Evolutionary conservation across 1,139 yeast genomes (phyloP).

Genomic region (Blastobotrys arbuscula): DNA sequence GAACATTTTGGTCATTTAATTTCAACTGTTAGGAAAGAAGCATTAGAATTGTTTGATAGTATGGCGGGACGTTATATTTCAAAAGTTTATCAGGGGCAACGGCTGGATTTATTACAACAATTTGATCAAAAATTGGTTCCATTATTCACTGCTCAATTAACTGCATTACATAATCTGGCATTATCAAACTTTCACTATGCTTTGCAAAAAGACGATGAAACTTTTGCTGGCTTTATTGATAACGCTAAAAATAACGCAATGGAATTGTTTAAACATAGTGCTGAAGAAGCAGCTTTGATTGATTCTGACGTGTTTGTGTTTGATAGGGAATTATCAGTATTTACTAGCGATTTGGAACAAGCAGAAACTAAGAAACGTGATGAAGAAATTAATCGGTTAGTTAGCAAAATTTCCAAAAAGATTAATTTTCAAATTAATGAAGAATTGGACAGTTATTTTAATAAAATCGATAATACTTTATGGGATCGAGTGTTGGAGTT

Average conservation of each 20-base stretch:
- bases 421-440: slow-evolving; percentile 27
- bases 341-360: slow-evolving; percentile 27
- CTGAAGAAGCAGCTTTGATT: slow-evolving; percentile 23
- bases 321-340: slow-evolving; percentile 21
- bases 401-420: slow-evolving; percentile 28
- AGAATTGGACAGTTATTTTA: slow-evolving; percentile 29
- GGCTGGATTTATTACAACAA: slow-evolving; percentile 38
- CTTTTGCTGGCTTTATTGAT: neutral
- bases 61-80: slow-evolving; percentile 69
- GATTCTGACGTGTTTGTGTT: slow-evolving; percentile 26
- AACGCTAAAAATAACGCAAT: slow-evolving; percentile 18
- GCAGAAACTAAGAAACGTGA: slow-evolving; percentile 31
- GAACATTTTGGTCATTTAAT: slow-evolving; percentile 30
- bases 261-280: slow-evolving; percentile 20
- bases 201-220: slow-evolving; percentile 10
- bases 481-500: slow-evolving; percentile 58
- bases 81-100: slow-evolving; percentile 60
- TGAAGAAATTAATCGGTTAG: slow-evolving; percentile 32
- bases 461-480: slow-evolving; percentile 40
- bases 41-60: slow-evolving; percentile 53
- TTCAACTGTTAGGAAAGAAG: slow-evolving; percentile 27
- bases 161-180: slow-evolving; percentile 33
- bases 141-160: slow-evolving; percentile 42
- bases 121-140: slow-evolving; percentile 31
- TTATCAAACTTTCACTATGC: slow-evolving; percentile 26